Evolutionary conservation across 805 yeast species (phyloP).

Genomic region (Gaillardinia entomophila): DNA sequence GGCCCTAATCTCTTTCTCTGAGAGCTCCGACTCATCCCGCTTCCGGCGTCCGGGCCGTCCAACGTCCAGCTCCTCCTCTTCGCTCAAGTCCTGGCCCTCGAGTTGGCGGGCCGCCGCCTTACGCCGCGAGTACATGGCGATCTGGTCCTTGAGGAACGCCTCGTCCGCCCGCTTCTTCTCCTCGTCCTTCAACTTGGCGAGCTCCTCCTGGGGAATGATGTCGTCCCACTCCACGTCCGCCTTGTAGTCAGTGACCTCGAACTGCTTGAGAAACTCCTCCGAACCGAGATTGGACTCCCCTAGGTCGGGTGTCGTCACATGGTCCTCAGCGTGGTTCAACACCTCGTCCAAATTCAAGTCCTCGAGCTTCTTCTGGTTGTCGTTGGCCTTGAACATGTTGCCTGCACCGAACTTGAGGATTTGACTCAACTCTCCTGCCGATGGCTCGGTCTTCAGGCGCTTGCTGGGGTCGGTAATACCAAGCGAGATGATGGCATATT

Average conservation of each 20-base stretch:
- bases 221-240: constrained; percentile 99
- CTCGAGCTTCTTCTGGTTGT: constrained; percentile 92
- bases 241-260: constrained; percentile 97
- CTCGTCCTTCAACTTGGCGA: constrained; percentile 81
- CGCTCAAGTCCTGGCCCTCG: constrained; percentile 22
- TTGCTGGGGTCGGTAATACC: constrained; percentile 82
- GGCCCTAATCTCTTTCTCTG: constrained; percentile 83
- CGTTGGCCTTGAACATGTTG: constrained; percentile 92
- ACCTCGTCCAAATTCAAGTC: constrained; percentile 94
- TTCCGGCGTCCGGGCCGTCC: constrained; percentile 7
- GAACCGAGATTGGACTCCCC: constrained; percentile 99
- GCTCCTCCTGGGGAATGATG: constrained; percentile 92
- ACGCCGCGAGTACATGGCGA: constrained; percentile 79
- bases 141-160: constrained; percentile 79
- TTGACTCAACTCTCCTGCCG: constrained; percentile 80
- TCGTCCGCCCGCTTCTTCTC: constrained; percentile 86
- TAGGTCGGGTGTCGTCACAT: constrained; percentile 88
- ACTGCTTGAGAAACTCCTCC: constrained; percentile 93
- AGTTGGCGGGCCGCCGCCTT: constrained; percentile 66
- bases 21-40: constrained; percentile 24
- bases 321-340: constrained; percentile 94
- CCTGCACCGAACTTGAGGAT: constrained; percentile 98
- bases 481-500: constrained; percentile 92
- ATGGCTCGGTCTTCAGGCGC: constrained; percentile 65
- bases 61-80: constrained; percentile 34